Evolutionary conservation across 2,329 filamentous ascomycete species (phyloP), one percentile per base, ranked within the genome.

Genomic region (Colletotrichum aenigma): DNA sequence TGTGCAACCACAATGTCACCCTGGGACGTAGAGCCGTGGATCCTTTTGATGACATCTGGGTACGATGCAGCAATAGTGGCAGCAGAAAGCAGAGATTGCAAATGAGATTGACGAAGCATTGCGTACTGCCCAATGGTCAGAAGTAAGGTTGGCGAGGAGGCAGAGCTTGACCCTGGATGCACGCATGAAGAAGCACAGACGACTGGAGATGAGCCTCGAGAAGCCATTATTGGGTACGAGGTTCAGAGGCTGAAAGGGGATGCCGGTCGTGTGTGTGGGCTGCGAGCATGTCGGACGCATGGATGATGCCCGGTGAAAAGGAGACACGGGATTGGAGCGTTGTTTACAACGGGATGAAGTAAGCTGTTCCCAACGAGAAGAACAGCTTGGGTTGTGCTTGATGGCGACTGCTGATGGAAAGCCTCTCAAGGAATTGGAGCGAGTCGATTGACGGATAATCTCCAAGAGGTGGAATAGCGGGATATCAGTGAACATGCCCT

Each of bases 171-270:
- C 58, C 58, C 74, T 60, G 64, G 74, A 26, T 24, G 43, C 36
- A 48, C 38, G 76, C 75, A 77, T 77, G 68, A 77, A 75, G 65
- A 61, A 71, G 75, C 76, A 77, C 75, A 36, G 76, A 77, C 75
- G 55, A 18, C 43, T 77, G 68, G 76, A 77, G 75, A 77, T 77
- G 76, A 77, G 75, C 70, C 12, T 74, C 67, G 55, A 61, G 38
- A 52, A 18, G 43, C 62, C 60, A 66, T 71, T 55, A 60, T 70
- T 70, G 66, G 71, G 71, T 75, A 73, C 70, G 64, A 73, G 70
- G 61, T 65, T 58, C 38, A 52, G 74, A 75, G 70, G 74, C 74
- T 75, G 70, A 69, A 75, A 75, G 70, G 65, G 60, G 74, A 48
- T 69, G 74, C 70, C 21, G 58, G 74, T 55, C 64, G 28, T 64